Evolutionary conservation across 495 filamentous ascomycete genomes (phyloP), one percentile per base, ranked within the genome.

Genomic region (Patellaria atrata): DNA sequence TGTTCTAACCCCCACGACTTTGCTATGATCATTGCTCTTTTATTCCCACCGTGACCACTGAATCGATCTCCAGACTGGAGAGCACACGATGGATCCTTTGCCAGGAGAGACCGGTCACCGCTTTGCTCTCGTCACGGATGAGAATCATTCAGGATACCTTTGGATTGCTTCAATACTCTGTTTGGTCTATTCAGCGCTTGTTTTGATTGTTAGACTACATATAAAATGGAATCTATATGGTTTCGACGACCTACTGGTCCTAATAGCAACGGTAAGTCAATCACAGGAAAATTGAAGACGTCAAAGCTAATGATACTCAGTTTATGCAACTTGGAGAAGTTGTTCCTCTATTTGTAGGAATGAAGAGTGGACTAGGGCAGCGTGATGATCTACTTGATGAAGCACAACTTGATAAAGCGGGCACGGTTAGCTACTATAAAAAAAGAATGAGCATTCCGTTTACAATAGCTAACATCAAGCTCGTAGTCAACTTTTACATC

Each of bases 141-240:
- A 37, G 10, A 26, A 42, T n/a, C 18, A 30, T 11, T 19, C 39
- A 9, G 39, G 33, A 3, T 36, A 22, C 25, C 31, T 42, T 14
- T 42, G 39, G 39, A 42, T 42, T 13, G 19, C 39, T 7, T 27
- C 33, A 17, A 42, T 42, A 11, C 27, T 42, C 8, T 36, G 33
- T 30, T 13, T 37, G 4, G 25, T 37, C 14, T 42, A 42, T 14
- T 20, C 39, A 4, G 16, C 17, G 11, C 32, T 42, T 7, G 13
- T 31, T 18, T 8, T 42, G n/a, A 10, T 37, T 17, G 33, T 42
- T 3, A 16, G 39, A 16, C 18, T 28, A 13, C 39, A 42, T 22
- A 30, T 42, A 8, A 42, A 42, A 30, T 42, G 39, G 39, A 42
- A 42, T 5, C 23, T 42, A 8, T 42, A 37, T 24, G 39, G 39